Evolutionary conservation across 108 stramenopile genomes (phyloP), one percentile per base, ranked within the genome.

Genomic region (Cyclostephanos invisitatus): DNA sequence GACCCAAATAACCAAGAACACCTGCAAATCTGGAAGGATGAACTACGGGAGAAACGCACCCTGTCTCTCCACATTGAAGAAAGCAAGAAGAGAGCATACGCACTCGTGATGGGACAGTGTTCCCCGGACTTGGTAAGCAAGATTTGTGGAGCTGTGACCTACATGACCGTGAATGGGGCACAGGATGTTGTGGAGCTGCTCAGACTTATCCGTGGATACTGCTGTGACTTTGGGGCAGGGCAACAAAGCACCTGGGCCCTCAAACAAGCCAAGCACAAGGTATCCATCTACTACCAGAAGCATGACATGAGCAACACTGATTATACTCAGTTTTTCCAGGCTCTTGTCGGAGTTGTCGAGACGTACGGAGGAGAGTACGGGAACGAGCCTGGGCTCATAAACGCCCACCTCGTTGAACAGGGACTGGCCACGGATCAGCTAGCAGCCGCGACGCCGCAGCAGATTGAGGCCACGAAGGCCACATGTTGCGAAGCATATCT

Each of bases 231-330:
- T 42, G 62, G 44, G 38, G 32, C 18, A 21, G 40, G 44, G 3
- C 62, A 27, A 7, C 62, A 63, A 40, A 27, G 62, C 14, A 63
- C 62, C n/a, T 63, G 62, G 62, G 62, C 62, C n/a, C n/a, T n/a
- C n/a, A n/a, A n/a, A n/a, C n/a, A n/a, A n/a, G n/a, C n/a, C n/a
- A n/a, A n/a, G n/a, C 25, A 21, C 44, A 63, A 44, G 32, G 18
- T 11, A 32, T 44, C 20, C 20, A 36, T 25, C 7, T 38, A 6
- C 20, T n/a, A n/a, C n/a, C n/a, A n/a, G n/a, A n/a, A n/a, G n/a
- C n/a, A n/a, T n/a, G n/a, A n/a, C n/a, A n/a, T n/a, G n/a, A n/a
- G n/a, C n/a, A n/a, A n/a, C n/a, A n/a, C n/a, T n/a, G n/a, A n/a
- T n/a, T n/a, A n/a, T n/a, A n/a, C n/a, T n/a, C n/a, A n/a, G n/a